Evolutionary conservation across 73 alveolate species (phyloP).

Genomic region (Diophrys appendiculata): DNA sequence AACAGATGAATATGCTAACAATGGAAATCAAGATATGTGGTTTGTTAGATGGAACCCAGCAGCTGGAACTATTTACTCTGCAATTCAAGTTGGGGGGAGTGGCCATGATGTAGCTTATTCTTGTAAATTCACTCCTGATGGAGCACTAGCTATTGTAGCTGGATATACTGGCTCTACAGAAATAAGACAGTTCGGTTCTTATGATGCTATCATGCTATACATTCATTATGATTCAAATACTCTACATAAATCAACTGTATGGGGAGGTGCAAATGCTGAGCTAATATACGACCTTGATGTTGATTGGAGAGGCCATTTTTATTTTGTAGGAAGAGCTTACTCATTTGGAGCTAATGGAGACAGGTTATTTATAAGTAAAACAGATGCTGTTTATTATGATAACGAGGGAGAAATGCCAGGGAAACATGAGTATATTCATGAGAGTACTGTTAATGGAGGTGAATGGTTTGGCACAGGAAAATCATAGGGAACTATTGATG

Average conservation of each 20-base stretch:
- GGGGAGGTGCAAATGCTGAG: background rate
- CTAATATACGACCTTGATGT: background rate
- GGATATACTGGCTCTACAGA: background rate
- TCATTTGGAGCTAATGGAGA: background rate
- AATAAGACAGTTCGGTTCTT: background rate
- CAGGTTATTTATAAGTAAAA: too few species aligned
- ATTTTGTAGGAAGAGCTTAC: background rate
- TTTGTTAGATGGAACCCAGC: background rate
- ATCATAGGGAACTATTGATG: background rate
- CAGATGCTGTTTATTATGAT: background rate
- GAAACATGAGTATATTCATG: background rate
- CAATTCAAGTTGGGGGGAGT: background rate
- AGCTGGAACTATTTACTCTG: background rate
- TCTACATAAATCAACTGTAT: background rate
- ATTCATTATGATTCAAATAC: background rate
- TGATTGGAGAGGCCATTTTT: background rate
- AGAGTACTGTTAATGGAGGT: background rate
- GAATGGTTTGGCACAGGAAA: background rate
- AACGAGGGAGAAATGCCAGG: background rate
- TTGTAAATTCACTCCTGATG: background rate
- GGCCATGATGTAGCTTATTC: background rate
- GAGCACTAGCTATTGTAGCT: background rate
- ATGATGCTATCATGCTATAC: background rate
- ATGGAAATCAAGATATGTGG: background rate
- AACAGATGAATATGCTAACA: background rate